These are phyloP conservation scores for Sarocladiaceae sp. DNA, from an alignment of 2,329 filamentous ascomycete species.

Conservation along the genomic window DNA sequence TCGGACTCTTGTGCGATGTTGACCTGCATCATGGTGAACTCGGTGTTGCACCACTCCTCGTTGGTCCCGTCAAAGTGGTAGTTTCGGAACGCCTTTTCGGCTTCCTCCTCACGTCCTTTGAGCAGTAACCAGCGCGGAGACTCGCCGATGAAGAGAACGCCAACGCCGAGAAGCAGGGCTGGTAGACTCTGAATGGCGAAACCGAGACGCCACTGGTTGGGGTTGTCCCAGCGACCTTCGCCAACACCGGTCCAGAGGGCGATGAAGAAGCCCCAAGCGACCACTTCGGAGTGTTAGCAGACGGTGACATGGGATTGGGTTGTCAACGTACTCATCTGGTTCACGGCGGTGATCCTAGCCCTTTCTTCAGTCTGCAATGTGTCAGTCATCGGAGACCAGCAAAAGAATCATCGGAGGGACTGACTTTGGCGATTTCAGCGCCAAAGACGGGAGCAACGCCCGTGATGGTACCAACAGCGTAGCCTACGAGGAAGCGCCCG, in stretches of 20 bases:
- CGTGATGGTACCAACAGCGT: slow-evolving; percentile 33
- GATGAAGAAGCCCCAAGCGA: slow-evolving; percentile 34
- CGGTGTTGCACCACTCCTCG: slow-evolving; percentile 28
- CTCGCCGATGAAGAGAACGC: slow-evolving; percentile 28
- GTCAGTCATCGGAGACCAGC: too few relatives aligned
- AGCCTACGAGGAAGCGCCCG: slow-evolving; percentile 31
- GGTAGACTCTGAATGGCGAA: slow-evolving; percentile 29
- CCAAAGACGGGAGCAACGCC: slow-evolving; percentile 34
- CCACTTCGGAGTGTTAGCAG: slow-evolving; percentile 26
- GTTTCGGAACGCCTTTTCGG: slow-evolving; percentile 24
- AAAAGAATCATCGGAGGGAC: too few relatives aligned
- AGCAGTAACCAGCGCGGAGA: slow-evolving; percentile 30
- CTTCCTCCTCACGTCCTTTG: slow-evolving; percentile 29
- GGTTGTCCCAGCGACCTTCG: slow-evolving; percentile 29
- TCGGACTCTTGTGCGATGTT: slow-evolving; percentile 29
- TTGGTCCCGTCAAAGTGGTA: slow-evolving; percentile 30
- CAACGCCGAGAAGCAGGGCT: slow-evolving; percentile 25
- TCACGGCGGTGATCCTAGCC: slow-evolving; percentile 32
- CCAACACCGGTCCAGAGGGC: slow-evolving; percentile 33
- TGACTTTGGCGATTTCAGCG: slow-evolving; percentile 33
- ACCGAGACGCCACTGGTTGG: slow-evolving; percentile 32
- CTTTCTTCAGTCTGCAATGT: slow-evolving; percentile 31
- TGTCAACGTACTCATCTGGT: slow-evolving; percentile 30
- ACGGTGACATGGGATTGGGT: too few relatives aligned
- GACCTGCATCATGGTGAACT: slow-evolving; percentile 25